Evolutionary conservation across 164 flowering plant genomes (phyloP), one percentile per base, ranked within the genome.

Genomic region (Tetracentron sinense): DNA sequence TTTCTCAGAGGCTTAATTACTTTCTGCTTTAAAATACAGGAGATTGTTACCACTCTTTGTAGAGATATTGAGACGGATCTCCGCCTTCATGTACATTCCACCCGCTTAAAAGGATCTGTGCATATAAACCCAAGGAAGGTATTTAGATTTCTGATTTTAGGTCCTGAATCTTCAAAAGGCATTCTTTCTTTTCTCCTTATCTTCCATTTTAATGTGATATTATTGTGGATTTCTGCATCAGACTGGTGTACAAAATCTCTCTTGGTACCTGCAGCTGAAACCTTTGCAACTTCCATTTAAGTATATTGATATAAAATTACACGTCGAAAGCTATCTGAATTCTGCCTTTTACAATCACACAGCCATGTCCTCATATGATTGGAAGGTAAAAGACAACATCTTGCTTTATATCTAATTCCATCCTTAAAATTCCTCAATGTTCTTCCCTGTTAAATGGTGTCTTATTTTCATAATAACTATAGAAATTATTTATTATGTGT

Each of bases 11-110:
- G 26, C 38, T 20, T 25, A 20, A 42, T 26, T 10, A 46, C n/a
- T 49, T 48, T 52, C 19, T 63, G 28, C 20, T 59, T 44, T 50
- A 15, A 58, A 53, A 27, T 59, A 46, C 67, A 73, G 77, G 77
- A 73, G 50, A 73, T 73, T 5, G 61, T 73, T 27, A 50, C 54
- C 56, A 73, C 73, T 47, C 73, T 73, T 52, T 73, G 73, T 61
- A 65, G 67, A 65, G 73, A 73, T 58, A 61, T 73, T 21, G 73
- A 73, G 65, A 73, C 70, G 15, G 77, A 73, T 69, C 77, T 73
- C 60, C 77, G 73, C 8, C 77, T 73, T 53, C 77, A 73, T 73
- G 73, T 73, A 15, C 73, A 73, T 56, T 69, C 77, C 16, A 69
- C 60, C 56, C 63, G 61, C 51, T 61, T 69, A 19, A 69, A 69